A percentile compares a stretch with the other conserved stretches of the same genome.
Evolutionary conservation across 2,329 filamentous ascomycete species (phyloP).

Genomic region (Beauveria brongniartii): DNA sequence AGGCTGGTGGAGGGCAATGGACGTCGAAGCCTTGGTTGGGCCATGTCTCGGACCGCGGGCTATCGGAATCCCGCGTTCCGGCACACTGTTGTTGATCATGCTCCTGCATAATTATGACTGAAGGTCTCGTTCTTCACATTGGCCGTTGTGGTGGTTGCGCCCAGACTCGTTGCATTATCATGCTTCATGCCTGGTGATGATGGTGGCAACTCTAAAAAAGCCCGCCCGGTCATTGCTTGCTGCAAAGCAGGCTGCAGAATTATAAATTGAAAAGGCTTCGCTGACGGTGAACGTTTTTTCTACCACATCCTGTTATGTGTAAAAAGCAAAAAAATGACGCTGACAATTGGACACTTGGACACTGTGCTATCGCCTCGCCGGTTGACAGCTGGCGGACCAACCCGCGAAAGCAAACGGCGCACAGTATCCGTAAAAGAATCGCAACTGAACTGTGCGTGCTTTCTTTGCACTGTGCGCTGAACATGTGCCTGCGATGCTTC

Average conservation of each 20-base stretch:
- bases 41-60: constrained; percentile 1
- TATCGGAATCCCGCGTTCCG: background rate
- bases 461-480: background rate
- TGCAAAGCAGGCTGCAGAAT: too few relatives aligned
- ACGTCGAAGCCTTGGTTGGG: background rate
- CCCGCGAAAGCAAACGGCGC: background rate
- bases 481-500: background rate
- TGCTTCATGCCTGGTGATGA: too few relatives aligned
- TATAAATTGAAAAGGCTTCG: too few relatives aligned
- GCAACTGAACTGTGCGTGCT: background rate
- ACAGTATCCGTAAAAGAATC: background rate
- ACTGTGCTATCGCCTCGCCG: background rate
- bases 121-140: background rate
- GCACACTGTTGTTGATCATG: background rate
- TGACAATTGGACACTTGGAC: too few relatives aligned
- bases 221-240: too few relatives aligned
- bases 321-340: too few relatives aligned
- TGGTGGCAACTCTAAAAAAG: too few relatives aligned
- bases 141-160: background rate
- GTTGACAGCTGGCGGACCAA: background rate
- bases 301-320: too few relatives aligned
- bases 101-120: background rate
- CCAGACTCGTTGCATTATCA: background rate
- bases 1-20: background rate
- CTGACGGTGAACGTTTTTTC: too few relatives aligned